A percentile compares a stretch with the other conserved stretches of the same genome.
Conservation (phyloP, 2,329 filamentous ascomycete species). For the Sarocladium oryzae region DNA sequence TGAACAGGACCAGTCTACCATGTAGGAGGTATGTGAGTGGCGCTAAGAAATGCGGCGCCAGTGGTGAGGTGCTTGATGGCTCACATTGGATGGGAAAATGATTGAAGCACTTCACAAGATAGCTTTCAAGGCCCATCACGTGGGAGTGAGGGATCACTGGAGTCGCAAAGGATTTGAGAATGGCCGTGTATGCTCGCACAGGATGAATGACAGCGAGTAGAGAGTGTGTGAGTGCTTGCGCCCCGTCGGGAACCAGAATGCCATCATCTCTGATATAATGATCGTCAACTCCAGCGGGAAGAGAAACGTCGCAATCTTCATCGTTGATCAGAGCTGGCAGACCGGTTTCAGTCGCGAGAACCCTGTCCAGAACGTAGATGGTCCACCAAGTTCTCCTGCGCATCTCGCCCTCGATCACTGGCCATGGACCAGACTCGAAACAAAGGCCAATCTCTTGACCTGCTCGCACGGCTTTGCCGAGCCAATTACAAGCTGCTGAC, state of each 20-base stretch:
- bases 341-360: conserved; percentile 72
- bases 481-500: conserved; percentile 79
- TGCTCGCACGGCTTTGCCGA: conserved; percentile 71
- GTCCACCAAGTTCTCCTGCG: conserved; percentile 89
- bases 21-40: conserved; percentile 76
- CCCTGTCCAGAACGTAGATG: conserved; percentile 81
- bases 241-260: conserved; percentile 44
- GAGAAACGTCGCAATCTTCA: conserved; percentile 74
- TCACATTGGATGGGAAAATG: conserved; percentile 72
- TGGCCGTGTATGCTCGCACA: conserved; percentile 66
- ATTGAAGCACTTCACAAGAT: conserved; percentile 69
- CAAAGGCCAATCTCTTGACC: conserved; percentile 82
- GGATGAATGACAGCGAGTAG: conserved; percentile 77
- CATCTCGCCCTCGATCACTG: conserved; percentile 76
- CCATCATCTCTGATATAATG: conserved; percentile 61
- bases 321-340: conserved; percentile 80
- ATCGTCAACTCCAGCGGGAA: conserved; percentile 77
- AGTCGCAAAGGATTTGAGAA: conserved; percentile 65
- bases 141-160: conserved; percentile 69
- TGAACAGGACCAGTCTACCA: conserved; percentile 76
- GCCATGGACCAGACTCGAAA: conserved; percentile 64
- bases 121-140: conserved; percentile 64
- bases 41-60: conserved; percentile 69
- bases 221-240: conserved; percentile 57
- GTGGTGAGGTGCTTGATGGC: conserved; percentile 54